Evolutionary conservation across 495 filamentous ascomycete genomes (phyloP).

Genomic region (Neurospora pannonica): DNA sequence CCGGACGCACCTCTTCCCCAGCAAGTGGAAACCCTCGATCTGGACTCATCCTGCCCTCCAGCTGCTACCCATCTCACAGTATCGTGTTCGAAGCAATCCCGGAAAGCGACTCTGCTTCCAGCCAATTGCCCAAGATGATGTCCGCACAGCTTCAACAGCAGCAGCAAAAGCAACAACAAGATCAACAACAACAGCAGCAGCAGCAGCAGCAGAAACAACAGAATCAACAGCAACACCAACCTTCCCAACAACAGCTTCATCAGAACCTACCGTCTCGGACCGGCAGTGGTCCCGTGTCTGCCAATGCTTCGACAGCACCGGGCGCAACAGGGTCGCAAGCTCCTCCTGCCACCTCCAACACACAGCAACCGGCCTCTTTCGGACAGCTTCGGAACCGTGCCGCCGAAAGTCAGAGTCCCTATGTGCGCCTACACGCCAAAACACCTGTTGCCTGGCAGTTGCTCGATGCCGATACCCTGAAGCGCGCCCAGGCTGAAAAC

Average conservation of each 20-base stretch:
- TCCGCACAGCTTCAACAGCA: slow-evolving; percentile 3
- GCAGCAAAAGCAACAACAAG: slow-evolving; percentile 5
- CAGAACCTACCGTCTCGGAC: neutral
- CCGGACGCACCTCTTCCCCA: neutral
- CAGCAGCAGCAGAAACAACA: neutral
- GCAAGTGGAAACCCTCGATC: neutral
- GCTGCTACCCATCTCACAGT: neutral
- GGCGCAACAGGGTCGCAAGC: neutral
- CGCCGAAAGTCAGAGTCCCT: slow-evolving; percentile 67
- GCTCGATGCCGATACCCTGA: slow-evolving; percentile 69
- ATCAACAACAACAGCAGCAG: neutral
- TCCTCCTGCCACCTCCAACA: neutral
- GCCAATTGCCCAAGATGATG: slow-evolving; percentile 5
- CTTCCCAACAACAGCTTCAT: slow-evolving; percentile 4
- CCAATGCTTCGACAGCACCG: neutral
- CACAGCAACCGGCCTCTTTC: neutral
- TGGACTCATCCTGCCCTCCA: neutral
- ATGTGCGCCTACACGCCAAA: slow-evolving; percentile 70
- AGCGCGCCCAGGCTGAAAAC: slow-evolving; percentile 67
- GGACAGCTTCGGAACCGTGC: slow-evolving; percentile 56
- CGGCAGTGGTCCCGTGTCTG: neutral
- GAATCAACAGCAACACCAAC: slow-evolving; percentile 7
- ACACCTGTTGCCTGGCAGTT: slow-evolving; percentile 93
- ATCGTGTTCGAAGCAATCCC: neutral
- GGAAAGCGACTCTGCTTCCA: neutral